These are phyloP conservation scores for Xylaria sp. DNA, from an alignment of 2,329 filamentous ascomycete genomes.

Conservation along the genomic window DNA sequence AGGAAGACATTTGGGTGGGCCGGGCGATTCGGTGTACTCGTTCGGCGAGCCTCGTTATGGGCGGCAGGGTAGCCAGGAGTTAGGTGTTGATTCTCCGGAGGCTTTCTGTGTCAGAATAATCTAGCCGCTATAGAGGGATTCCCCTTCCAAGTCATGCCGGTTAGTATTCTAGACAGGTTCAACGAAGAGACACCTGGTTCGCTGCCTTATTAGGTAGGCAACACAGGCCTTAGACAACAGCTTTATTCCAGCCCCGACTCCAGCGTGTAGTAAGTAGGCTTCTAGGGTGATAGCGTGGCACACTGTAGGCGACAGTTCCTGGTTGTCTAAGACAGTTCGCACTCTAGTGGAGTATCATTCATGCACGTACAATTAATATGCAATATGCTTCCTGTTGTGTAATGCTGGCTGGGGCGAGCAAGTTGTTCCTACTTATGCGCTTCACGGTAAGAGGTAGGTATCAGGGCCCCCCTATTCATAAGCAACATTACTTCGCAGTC, in stretches of 20 bases:
- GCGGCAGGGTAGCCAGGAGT: constrained; percentile 11
- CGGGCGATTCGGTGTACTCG: constrained; percentile 19
- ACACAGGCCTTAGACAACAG: background rate
- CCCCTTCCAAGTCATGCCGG: constrained; percentile 6
- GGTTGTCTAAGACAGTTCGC: background rate
- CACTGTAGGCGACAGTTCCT: background rate
- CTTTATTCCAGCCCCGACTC: background rate
- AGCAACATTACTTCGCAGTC: too few species aligned
- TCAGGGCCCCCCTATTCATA: too few species aligned
- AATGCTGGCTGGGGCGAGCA: too few species aligned
- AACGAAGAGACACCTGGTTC: background rate
- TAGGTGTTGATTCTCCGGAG: constrained; percentile 13
- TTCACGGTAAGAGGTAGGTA: too few species aligned
- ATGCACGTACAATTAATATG: background rate
- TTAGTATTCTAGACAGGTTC: constrained; percentile 10
- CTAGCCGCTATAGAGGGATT: constrained; percentile 10
- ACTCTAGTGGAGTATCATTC: background rate
- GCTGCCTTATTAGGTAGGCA: background rate
- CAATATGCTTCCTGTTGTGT: too few species aligned
- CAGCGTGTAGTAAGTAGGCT: background rate
- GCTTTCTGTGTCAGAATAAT: constrained; percentile 11
- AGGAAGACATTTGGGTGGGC: constrained; percentile 21
- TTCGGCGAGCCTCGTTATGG: constrained; percentile 16
- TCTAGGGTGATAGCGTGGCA: background rate
- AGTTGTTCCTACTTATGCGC: too few species aligned